phyloP scores from a whole-genome alignment of 1,284 basidiomycete genomes.

The Apiotrichum siamense region DNA sequence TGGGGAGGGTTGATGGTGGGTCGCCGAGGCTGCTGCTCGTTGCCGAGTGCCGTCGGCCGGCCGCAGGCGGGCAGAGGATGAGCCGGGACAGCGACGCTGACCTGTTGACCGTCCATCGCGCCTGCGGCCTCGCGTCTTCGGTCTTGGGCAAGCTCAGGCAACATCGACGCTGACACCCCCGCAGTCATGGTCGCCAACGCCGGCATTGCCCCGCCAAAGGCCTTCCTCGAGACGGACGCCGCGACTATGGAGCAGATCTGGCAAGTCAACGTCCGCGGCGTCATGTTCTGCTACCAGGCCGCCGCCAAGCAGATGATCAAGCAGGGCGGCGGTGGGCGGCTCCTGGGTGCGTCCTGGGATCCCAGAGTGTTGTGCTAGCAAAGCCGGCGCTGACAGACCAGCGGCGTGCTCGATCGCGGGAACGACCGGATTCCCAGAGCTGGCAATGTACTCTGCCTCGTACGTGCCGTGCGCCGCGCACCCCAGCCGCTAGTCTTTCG shows the following conservation, averaged over 20 bases:
- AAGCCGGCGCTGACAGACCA: background rate
- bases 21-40: too few relatives aligned
- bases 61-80: too few relatives aligned
- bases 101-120: too few relatives aligned
- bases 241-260: constrained; percentile 35
- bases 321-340: constrained; percentile 45
- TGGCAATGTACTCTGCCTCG: background rate
- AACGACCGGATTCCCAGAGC: background rate
- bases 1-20: constrained; percentile 34
- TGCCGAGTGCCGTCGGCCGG: too few relatives aligned
- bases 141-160: too few relatives aligned
- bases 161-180: background rate
- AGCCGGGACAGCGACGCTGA: background rate
- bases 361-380: background rate
- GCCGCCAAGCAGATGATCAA: constrained; percentile 50
- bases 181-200: constrained; percentile 47
- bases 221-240: constrained; percentile 37
- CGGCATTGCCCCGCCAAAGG: constrained; percentile 40
- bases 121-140: too few relatives aligned
- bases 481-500: background rate
- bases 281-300: constrained; percentile 45
- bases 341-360: constrained; percentile 46
- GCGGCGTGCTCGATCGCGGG: constrained; percentile 1
- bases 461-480: background rate
- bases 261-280: constrained; percentile 41